Evolutionary conservation across 2,329 filamentous ascomycete species (phyloP).

Genomic region (Ascomycota sp.): DNA sequence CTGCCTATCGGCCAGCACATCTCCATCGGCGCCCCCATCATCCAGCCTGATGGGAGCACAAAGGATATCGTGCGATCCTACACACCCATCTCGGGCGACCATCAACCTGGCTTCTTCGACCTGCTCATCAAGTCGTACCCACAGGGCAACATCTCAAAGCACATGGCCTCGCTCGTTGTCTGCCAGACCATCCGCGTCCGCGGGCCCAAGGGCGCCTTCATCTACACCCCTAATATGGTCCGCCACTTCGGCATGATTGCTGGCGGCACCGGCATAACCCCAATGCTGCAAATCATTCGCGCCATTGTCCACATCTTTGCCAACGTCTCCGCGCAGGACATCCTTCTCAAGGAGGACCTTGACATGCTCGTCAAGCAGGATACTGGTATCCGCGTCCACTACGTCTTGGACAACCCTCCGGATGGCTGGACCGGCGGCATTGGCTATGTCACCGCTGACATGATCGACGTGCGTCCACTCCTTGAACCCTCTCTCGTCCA

Average conservation of each 20-base stretch:
- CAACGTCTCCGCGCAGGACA: conserved; percentile 85
- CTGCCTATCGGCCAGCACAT: conserved; percentile 98
- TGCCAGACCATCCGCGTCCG: conserved; percentile 78
- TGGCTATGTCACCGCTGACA: conserved; percentile 85
- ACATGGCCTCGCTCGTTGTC: conserved; percentile 65
- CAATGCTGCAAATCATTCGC: conserved; percentile 91
- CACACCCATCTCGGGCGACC: conserved; percentile 78
- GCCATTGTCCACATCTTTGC: conserved; percentile 89
- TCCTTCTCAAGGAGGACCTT: conserved; percentile 80
- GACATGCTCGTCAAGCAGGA: conserved; percentile 63
- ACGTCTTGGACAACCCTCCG: conserved; percentile 90
- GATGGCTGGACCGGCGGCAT: conserved; percentile 81
- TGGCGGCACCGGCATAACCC: conserved; percentile 91
- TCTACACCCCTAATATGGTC: conserved; percentile 94
- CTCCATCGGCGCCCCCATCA: conserved; percentile 65
- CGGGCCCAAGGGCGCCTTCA: conserved; percentile 93
- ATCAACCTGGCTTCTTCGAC: conserved; percentile 81
- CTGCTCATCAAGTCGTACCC: conserved; percentile 96
- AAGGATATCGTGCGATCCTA: conserved; percentile 85
- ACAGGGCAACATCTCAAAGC: conserved; percentile 89
- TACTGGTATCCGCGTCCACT: conserved; percentile 67
- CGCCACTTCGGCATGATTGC: conserved; percentile 95
- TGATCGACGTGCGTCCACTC: conserved; percentile 53
- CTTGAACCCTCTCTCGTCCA: conserved; percentile 1
- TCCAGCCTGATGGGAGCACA: conserved; percentile 44